Base-by-base conservation (phyloP, 352 stramenopile genomes). In the Phytophthora sp. region DNA sequence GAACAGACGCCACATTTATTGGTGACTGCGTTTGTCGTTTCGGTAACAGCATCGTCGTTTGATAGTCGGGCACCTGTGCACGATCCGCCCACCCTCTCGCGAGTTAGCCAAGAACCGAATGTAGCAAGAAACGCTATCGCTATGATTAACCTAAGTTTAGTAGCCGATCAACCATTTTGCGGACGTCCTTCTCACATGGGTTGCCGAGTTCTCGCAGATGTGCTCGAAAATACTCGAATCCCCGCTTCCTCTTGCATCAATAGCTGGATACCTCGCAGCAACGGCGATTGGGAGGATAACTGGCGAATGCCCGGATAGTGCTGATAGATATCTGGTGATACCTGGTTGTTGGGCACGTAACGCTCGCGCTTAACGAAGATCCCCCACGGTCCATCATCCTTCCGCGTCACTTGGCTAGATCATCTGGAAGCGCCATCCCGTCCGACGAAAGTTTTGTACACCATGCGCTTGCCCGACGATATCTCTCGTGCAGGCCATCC, bases 301-400 rank as follows among this genome's bases (percentile, higher is more conserved):
- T 60, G 58, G 38, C 39, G 58, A 60, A 66, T 66, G 47, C 58
- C 58, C 54, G 58, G 30, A 26, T 66, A 54, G 31, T 9, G 29
- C 31, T 15, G 52, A 41, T 67, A 67, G 5, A 61, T 61, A 16
- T 33, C 38, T 24, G 30, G 2, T 0, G 29, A 35, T 3, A 62
- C 20, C 15, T 2, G 24, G 26, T 62, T 50, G 12, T 66, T 66
- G 30, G 60, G 58, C 0, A 16, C 2, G 29, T 55, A 66, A 2
- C 45, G 15, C 4, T 55, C 47, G 4, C 46, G 47, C 30, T 66
- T 66, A 0, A 66, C n/a, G 0, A 7, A 2, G 30, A 66, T 50
- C 2, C 41, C 27, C 58, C 58, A 66, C 3, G 2, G n/a, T 7
- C 50, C 39, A 30, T 68, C 42, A 3, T 9, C 1, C 0, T 7